Base-by-base conservation (phyloP, 805 yeast species). In the Candida dendrica region DNA sequence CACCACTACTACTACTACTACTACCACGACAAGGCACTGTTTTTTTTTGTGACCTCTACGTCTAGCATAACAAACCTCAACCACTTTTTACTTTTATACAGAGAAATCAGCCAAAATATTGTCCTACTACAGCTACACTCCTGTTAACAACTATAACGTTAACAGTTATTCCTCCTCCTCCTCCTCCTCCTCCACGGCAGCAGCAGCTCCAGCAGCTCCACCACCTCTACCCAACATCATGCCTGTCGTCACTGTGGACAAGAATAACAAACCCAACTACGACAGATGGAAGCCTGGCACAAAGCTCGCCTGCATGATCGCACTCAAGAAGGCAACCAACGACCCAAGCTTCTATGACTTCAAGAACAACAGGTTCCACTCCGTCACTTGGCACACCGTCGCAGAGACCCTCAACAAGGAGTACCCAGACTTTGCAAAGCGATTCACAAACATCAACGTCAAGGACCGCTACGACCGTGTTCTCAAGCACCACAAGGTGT, bases 201-300 rank as follows among this genome's bases (percentile, higher is more conserved):
- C n/a, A n/a, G n/a, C n/a, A n/a, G n/a, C n/a, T n/a, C n/a, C 24
- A 22, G 24, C 24, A 22, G 24, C 24, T 6, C 8, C 24, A 22
- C 24, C 24, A 6, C 24, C 24, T 6, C 24, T 8, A 22, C 24
- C 24, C 24, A 22, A 22, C 8, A 27, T 27, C 8, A 27, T 27
- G 30, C 30, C 30, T 11, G 30, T 27, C n/a, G n/a, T n/a, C n/a
- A 27, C n/a, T 27, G 30, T 4, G 4, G 17, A 10, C 5, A 32
- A 32, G 17, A 32, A 32, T 17, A 32, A 32, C 34, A 40, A 40
- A 38, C 48, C 58, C 9, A 55, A 54, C 34, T 55, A 54, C 33
- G 58, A 54, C 35, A 36, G 59, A 22, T 55, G 59, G 59, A 55
- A 52, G 43, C 56, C 59, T 1, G 55, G 58, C 18, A 53, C 53